Percentiles rank a stretch among this genome's conserved stretches.
phyloP scores from a whole-genome alignment of 805 yeast species.

The Lipomyces starkeyi region DNA sequence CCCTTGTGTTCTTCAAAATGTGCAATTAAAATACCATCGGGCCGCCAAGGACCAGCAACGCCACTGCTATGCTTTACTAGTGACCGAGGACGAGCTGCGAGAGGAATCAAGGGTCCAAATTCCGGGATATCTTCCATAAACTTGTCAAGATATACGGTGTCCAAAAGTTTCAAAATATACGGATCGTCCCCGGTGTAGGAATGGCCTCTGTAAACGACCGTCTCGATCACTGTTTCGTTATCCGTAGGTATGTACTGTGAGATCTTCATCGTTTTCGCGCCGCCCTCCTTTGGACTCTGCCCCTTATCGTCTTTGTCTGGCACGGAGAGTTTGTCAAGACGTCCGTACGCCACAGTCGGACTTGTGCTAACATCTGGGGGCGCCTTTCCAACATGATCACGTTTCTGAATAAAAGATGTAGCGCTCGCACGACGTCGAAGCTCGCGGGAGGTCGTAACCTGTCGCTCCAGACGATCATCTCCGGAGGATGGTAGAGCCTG shows the following conservation, averaged over 20 bases:
- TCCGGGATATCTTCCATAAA: slow-evolving; percentile 65
- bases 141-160: slow-evolving; percentile 61
- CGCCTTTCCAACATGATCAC: slow-evolving; percentile 23
- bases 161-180: slow-evolving; percentile 62
- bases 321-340: slow-evolving; percentile 26
- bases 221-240: slow-evolving; percentile 5
- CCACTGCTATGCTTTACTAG: slow-evolving; percentile 18
- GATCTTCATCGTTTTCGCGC: neutral
- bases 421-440: slow-evolving; percentile 29
- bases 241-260: slow-evolving; percentile 6
- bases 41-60: slow-evolving; percentile 43
- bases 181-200: slow-evolving; percentile 73
- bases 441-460: slow-evolving; percentile 26
- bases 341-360: slow-evolving; percentile 33
- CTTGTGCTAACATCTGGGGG: slow-evolving; percentile 37
- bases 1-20: slow-evolving; percentile 68
- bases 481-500: neutral
- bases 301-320: neutral
- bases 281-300: neutral
- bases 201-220: slow-evolving; percentile 31
- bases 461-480: slow-evolving; percentile 16
- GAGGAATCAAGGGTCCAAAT: slow-evolving; percentile 58
- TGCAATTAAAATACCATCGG: slow-evolving; percentile 63
- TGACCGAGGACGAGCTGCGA: slow-evolving; percentile 23
- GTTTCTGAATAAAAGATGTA: slow-evolving; percentile 22